Percentiles rank a stretch among this genome's conserved stretches.
Evolutionary conservation across 164 flowering plant species (phyloP).

Genomic region (Cinnamomum micranthum): DNA sequence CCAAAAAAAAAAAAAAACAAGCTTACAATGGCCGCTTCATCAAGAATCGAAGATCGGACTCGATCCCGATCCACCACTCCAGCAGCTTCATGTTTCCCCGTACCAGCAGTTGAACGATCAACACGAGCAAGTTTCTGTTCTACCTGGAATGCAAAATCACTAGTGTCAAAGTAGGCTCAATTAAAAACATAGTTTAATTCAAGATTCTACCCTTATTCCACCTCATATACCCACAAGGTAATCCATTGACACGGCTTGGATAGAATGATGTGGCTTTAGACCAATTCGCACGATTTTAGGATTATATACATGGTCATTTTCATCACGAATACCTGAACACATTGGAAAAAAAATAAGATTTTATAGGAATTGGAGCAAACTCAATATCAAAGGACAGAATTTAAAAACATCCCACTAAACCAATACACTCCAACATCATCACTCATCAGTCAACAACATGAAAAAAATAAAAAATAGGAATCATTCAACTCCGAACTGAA

Average conservation of each 20-base stretch:
- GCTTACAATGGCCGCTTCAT: slow-evolving; percentile 95
- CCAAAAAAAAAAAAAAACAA: slow-evolving; percentile 1
- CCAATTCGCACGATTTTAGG: slow-evolving; percentile 99
- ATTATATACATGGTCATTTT: slow-evolving; percentile 64
- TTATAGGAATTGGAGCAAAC: too few species aligned
- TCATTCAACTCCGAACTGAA: too few species aligned
- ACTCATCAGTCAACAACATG: too few species aligned
- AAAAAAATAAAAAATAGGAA: too few species aligned
- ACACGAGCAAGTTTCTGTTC: slow-evolving; percentile 62
- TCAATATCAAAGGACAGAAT: too few species aligned
- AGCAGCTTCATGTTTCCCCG: slow-evolving; percentile 51
- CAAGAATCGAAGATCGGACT: slow-evolving; percentile 71
- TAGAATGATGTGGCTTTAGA: slow-evolving; percentile 89
- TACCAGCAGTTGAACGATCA: slow-evolving; percentile 39
- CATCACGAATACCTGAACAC: slow-evolving; percentile 82
- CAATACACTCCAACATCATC: too few species aligned
- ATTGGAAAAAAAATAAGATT: neutral
- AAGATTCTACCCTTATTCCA: neutral
- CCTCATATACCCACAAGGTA: slow-evolving; percentile 56
- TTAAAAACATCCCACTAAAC: too few species aligned
- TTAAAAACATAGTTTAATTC: neutral
- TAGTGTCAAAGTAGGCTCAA: slow-evolving; percentile 4
- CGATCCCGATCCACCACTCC: slow-evolving; percentile 55
- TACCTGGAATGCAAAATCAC: slow-evolving; percentile 44
- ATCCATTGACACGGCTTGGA: slow-evolving; percentile 85